Evolutionary conservation across 495 filamentous ascomycete species (phyloP), one percentile per base, ranked within the genome.

Genomic region (Mycothermus thermophilus): DNA sequence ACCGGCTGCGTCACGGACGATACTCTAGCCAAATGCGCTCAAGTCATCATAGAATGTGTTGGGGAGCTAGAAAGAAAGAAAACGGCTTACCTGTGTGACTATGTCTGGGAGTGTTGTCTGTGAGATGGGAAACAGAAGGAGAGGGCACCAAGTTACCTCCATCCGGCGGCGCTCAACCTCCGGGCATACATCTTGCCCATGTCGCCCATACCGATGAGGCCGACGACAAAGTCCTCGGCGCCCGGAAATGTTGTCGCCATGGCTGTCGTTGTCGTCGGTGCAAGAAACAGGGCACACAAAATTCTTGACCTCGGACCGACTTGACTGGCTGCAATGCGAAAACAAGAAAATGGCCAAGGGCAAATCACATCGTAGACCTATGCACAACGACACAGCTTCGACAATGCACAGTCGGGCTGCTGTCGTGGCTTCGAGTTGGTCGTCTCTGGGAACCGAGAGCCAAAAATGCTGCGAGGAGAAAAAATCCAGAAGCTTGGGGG

Each of bases 1-100:
- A 43, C 47, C 58, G 40, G 30, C 40, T 38, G 35, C 34, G 45
- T 54, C 50, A 54, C 67, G 58, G 49, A 54, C 69, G 73, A 83
- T 92, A 69, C 85, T 95, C 85, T 83, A 95, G 86, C 86, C 86
- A 95, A 95, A 95, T 95, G 86, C 86, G 82, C 86, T 95, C 86
- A 83, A 82, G 84, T 95, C 86, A 95, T 93, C 86, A 88, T 86
- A 52, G 54, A 40, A 50, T 23, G 38, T 44, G 44, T 39, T 27
- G 30, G 32, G 31, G 35, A 45, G 48, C 22, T 25, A 11, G 6
- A 25, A 6, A 25, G n/a, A n/a, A n/a, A n/a, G n/a, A n/a, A n/a
- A n/a, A n/a, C n/a, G n/a, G n/a, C n/a, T n/a, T n/a, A n/a, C n/a
- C n/a, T n/a, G n/a, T n/a, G n/a, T n/a, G n/a, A n/a, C n/a, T n/a